phyloP scores from a whole-genome alignment of 1,284 basidiomycete genomes.

The Trichosporon coremiiforme region DNA sequence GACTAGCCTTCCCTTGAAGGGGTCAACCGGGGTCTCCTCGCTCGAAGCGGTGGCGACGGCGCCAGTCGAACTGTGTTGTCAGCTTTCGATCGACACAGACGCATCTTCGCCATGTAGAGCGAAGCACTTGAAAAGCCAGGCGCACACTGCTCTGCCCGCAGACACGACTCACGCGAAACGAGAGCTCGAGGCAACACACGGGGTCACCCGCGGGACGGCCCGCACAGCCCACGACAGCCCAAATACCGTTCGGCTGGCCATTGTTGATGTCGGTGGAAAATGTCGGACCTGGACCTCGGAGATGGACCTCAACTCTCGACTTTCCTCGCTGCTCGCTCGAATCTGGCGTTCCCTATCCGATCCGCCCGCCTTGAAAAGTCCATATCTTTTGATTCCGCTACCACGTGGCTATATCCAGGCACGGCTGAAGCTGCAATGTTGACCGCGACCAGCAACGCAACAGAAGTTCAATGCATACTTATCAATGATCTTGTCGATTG shows the following conservation, averaged over 20 bases:
- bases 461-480: no score
- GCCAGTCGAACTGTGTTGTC: background rate
- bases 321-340: background rate
- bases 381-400: background rate
- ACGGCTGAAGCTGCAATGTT: no score
- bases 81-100: no score
- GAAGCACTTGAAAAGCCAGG: background rate
- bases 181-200: constrained; percentile 12
- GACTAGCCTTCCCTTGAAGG: background rate
- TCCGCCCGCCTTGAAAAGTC: constrained; percentile 9
- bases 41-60: background rate
- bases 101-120: background rate
- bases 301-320: background rate
- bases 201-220: background rate
- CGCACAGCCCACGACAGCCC: background rate
- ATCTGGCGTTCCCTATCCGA: background rate
- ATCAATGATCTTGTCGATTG: no score
- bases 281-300: constrained; percentile 18
- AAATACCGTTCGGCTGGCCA: constrained; percentile 8
- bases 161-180: background rate
- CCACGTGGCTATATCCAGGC: background rate
- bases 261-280: constrained; percentile 16
- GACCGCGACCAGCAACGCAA: no score
- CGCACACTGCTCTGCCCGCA: no score
- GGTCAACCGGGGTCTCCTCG: no score